Base-by-base conservation (phyloP, 208 protist genomes). In the Acanthamoeba quina region DNA sequence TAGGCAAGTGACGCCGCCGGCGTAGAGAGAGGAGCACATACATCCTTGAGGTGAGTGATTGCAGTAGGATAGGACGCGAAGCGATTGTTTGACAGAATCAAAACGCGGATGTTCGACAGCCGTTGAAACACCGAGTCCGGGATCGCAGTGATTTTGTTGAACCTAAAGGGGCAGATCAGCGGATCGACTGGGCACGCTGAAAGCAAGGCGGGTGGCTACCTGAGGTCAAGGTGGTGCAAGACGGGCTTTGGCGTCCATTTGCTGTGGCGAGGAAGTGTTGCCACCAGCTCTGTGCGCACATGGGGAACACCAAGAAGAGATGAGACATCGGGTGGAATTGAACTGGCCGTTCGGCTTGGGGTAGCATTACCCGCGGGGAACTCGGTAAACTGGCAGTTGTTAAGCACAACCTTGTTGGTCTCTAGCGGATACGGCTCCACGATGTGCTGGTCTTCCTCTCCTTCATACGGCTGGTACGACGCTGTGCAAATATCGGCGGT, bases 51-150 rank as follows among this genome's bases (percentile, higher is more conserved):
- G 54, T 47, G 82, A 9, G 13, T 68, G 54, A 89, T 17, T 11
- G 47, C 41, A 44, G 19, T 10, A 5, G 82, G 82, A 15, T 52
- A 68, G 31, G 54, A 64, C 11, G n/a, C 11, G n/a, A 89, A 68
- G 31, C 29, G 11, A 11, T 89, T 89, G 82, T 52, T 89, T 5
- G 26, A 89, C n/a, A 89, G n/a, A 26, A 52, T 89, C 24, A 89
- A 49, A 11, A 47, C 37, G 13, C 37, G 47, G 52, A 89, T 5
- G 52, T 31, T 47, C 17, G 82, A 52, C 52, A 89, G 56, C 54
- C 54, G 66, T n/a, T 13, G 17, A 15, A 72, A 72, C 26, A 72
- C n/a, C 29, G n/a, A 34, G 29, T 72, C 66, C n/a, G 66, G 66
- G 29, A 72, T 72, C 66, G n/a, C 13, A n/a, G 66, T 31, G 13